phyloP scores from a whole-genome alignment of 495 filamentous ascomycete genomes.

The Wilcoxina mikolae region DNA sequence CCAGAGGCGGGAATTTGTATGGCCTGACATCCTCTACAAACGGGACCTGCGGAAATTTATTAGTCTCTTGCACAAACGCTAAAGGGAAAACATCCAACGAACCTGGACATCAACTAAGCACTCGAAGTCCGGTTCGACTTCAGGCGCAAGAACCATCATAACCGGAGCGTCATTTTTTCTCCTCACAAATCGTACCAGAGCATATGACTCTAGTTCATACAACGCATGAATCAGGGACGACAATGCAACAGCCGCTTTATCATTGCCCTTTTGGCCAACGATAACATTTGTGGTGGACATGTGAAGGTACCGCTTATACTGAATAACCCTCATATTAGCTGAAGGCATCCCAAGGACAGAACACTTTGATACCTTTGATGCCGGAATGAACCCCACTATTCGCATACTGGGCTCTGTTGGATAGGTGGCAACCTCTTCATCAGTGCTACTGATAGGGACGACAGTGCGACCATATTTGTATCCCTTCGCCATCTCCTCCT shows the following conservation, averaged over 20 bases:
- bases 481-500: conserved; percentile 75
- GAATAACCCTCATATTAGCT: not conserved
- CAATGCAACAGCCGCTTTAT: conserved; percentile 61
- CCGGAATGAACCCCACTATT: conserved; percentile 72
- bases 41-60: conserved; percentile 40
- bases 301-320: conserved; percentile 76
- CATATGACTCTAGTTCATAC: conserved; percentile 72
- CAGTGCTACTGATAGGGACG: conserved; percentile 71
- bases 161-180: conserved; percentile 66
- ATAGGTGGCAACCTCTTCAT: conserved; percentile 65
- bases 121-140: conserved; percentile 69
- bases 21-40: conserved; percentile 81
- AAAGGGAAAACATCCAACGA: not conserved
- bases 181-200: conserved; percentile 67
- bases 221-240: conserved; percentile 85
- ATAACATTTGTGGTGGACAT: conserved; percentile 66
- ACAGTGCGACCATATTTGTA: conserved; percentile 89
- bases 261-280: conserved; percentile 56
- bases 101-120: conserved; percentile 74
- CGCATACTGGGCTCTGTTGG: conserved; percentile 61
- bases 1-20: conserved; percentile 82
- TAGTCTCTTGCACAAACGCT: not conserved
- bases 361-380: conserved; percentile 50
- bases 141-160: conserved; percentile 68
- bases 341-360: not conserved